Evolutionary conservation across 2,329 filamentous ascomycete species (phyloP).

Genomic region (Rachicladosporium sp.): DNA sequence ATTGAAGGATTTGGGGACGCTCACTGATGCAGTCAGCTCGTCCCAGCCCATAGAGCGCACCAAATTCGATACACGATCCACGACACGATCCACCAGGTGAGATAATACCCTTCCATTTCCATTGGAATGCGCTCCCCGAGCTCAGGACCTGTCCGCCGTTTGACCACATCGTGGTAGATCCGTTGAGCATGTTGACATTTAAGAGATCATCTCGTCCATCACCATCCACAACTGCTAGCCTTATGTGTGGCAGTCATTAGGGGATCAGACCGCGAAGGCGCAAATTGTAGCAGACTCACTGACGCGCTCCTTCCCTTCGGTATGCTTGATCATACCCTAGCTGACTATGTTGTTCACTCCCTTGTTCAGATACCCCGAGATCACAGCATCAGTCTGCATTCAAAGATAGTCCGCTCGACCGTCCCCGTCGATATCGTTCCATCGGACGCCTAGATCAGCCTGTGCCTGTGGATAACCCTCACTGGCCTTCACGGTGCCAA

Average conservation of each 20-base stretch:
- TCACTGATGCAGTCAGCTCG: conserved; percentile 4
- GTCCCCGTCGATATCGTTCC: conserved; percentile 6
- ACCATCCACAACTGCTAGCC: conserved; percentile 8
- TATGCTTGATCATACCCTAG: conserved; percentile 5
- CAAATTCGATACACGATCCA: conserved; percentile 4
- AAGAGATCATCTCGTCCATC: conserved; percentile 7
- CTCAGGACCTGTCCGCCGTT: conserved; percentile 2
- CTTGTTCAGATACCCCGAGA: conserved; percentile 5
- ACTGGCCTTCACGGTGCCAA: conserved; percentile 5
- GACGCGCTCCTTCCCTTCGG: conserved; percentile 6
- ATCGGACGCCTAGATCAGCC: too few species aligned
- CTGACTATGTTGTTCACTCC: conserved; percentile 3
- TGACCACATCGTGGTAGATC: conserved; percentile 3
- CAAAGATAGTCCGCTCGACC: conserved; percentile 6
- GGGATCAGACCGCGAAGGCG: too few species aligned
- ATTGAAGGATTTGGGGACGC: too few species aligned
- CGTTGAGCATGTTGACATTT: conserved; percentile 8
- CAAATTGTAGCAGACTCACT: too few species aligned
- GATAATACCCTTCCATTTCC: conserved; percentile 2
- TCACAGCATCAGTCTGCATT: conserved; percentile 3
- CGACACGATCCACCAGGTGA: conserved; percentile 2
- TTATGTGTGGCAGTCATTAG: too few species aligned
- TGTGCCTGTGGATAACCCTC: conserved; percentile 5
- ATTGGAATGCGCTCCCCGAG: conserved; percentile 4
- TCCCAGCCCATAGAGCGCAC: conserved; percentile 1